Evolutionary conservation across 2,329 filamentous ascomycete genomes (phyloP), one percentile per base, ranked within the genome.

Genomic region (Xylariaceae sp.): DNA sequence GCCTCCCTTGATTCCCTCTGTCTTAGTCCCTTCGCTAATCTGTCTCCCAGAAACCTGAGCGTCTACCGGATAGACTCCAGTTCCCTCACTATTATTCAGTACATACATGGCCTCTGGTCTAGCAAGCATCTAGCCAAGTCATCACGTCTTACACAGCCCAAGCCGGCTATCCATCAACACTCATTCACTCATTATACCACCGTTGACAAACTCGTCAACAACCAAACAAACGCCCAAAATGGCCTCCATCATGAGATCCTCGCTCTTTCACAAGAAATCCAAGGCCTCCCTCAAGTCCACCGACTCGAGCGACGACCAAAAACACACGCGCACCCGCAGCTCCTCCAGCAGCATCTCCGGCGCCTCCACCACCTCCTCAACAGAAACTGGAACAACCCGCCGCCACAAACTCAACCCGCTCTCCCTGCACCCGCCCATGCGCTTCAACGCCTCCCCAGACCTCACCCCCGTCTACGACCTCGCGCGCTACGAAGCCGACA

Each of bases 381-480:
- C 70, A 6, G 66, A 64, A 9, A 18, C 17, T 2, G 17, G 17
- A 18, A 55, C 55, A 13, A 64, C 64, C 15, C 65, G 62, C 44
- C 64, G 53, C 11, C 23, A 44, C 30, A 52, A 61, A 47, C 70
- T 66, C 59, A 67, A 72, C 53, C 71, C 71, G 45, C 67, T 73
- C 7, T 71, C 70, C 3, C 51, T 70, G 44, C 71, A 73, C 53
- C 71, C 71, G 7, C 71, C 71, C 18, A 56, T 73, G 10, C 62
- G 60, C 34, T 60, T 73, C 42, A 73, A 73, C 62, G 64, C 69
- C 5, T 71, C 70, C 44, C 71, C 71, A 7, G 57, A 68, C 42
- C 62, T 70, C 49, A 59, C 68, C 9, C 64, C 67, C 11, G 67
- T 71, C 39, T 66, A 65, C 53, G 67, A 72, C 47, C 65, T 69